Conservation (phyloP, 768 basidiomycete genomes). For the Baorangia bicolor region DNA sequence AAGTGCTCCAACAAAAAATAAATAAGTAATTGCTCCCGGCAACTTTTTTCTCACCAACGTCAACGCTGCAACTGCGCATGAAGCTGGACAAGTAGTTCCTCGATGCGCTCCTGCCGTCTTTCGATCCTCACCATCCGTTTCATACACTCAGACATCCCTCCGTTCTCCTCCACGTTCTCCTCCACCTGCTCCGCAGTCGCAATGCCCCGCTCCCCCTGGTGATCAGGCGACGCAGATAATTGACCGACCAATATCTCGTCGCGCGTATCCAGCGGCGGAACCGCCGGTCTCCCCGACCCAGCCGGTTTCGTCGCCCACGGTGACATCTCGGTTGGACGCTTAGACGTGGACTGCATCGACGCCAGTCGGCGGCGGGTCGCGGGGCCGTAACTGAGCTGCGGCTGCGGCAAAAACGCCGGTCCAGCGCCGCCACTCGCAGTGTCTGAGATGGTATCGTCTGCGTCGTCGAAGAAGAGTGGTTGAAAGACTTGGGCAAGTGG, state of each 20-base stretch:
- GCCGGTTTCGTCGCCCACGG: background rate
- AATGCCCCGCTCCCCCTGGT: slow-evolving; percentile 10
- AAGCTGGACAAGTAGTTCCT: slow-evolving; percentile 42
- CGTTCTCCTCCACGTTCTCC: slow-evolving; percentile 27
- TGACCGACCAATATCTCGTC: slow-evolving; percentile 15
- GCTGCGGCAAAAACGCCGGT: slow-evolving; percentile 5
- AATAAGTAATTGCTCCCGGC: too few relatives aligned
- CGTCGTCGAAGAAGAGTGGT: slow-evolving; percentile 58
- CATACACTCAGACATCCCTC: slow-evolving; percentile 28
- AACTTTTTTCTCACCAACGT: background rate
- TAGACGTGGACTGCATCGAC: slow-evolving; percentile 30
- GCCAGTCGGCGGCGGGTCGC: slow-evolving; percentile 39
- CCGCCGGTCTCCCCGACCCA: slow-evolving; percentile 9
- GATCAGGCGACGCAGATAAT: slow-evolving; percentile 31
- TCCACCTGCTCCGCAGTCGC: slow-evolving; percentile 29
- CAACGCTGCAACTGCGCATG: slow-evolving; percentile 14
- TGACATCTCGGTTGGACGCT: slow-evolving; percentile 14
- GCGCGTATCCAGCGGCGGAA: slow-evolving; percentile 27
- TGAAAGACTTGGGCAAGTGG: slow-evolving; percentile 77
- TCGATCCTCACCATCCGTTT: slow-evolving; percentile 43
- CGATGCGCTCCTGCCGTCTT: slow-evolving; percentile 46
- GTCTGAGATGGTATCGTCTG: slow-evolving; percentile 31
- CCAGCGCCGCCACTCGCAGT: slow-evolving; percentile 7
- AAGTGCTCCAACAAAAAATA: background rate
- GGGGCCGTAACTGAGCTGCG: slow-evolving; percentile 38